Evolutionary conservation across 1,139 yeast species (phyloP).

Genomic region (Insectozyma bohioensis): DNA sequence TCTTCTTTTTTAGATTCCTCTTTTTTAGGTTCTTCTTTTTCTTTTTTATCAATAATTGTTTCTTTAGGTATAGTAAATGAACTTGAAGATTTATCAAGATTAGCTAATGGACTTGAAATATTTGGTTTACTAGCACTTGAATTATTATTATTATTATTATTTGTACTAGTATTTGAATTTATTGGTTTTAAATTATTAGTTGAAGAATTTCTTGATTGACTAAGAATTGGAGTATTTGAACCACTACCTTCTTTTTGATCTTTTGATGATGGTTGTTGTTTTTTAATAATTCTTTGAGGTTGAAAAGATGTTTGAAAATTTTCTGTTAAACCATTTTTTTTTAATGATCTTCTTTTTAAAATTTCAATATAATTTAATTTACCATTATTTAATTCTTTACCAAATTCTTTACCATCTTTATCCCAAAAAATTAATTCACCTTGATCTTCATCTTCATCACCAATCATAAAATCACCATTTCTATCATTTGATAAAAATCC

Average conservation of each 20-base stretch:
- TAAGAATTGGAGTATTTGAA: conserved; percentile 9
- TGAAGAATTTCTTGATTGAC: conserved; percentile 13
- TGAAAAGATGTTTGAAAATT: conserved; percentile 41
- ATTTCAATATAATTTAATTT: conserved; percentile 51
- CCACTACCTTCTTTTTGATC: conserved; percentile 5
- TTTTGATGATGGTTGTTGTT: conserved; percentile 1
- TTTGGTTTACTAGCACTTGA: conserved; percentile 9
- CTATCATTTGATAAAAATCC: conserved; percentile 34
- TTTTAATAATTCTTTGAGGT: conserved; percentile 28
- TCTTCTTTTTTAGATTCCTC: conserved; percentile 1
- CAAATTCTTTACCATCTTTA: conserved; percentile 33
- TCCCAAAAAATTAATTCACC: conserved; percentile 43
- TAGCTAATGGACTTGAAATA: conserved; percentile 27
- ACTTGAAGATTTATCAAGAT: conserved; percentile 25
- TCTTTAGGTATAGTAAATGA: conserved; percentile 41
- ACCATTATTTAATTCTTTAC: conserved; percentile 32
- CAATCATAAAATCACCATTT: conserved; percentile 48
- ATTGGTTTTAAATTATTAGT: conserved; percentile 10
- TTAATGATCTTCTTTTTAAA: conserved; percentile 50
- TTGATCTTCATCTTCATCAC: conserved; percentile 49
- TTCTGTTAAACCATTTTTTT: conserved; percentile 39
- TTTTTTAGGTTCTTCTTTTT: conserved; percentile 8
- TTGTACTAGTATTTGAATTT: conserved; percentile 5
- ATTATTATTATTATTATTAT: neutral
- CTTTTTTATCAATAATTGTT: conserved; percentile 38